These are phyloP conservation scores for Fomitopsis palustris DNA, from an alignment of 1,284 basidiomycete species.

Conservation along the genomic window DNA sequence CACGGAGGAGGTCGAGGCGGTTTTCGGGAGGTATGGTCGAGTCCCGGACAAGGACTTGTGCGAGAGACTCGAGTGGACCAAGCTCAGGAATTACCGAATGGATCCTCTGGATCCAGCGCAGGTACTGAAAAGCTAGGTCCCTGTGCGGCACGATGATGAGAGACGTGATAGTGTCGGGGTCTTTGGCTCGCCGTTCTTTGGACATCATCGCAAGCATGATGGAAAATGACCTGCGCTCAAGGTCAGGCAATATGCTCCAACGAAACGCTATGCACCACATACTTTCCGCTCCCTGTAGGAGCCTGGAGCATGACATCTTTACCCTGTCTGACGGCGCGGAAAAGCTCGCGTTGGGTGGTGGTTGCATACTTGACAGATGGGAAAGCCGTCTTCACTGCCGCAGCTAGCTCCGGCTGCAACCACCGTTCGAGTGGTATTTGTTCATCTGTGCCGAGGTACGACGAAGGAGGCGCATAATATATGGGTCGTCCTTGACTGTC, in stretches of 20 bases:
- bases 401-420: conserved; percentile 42
- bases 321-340: conserved; percentile 53
- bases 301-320: conserved; percentile 67
- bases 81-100: conserved; percentile 27
- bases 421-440: conserved; percentile 25
- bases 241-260: neutral
- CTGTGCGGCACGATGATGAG: conserved; percentile 72
- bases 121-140: conserved; percentile 67
- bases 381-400: conserved; percentile 54
- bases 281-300: conserved; percentile 77
- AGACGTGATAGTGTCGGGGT: conserved; percentile 35
- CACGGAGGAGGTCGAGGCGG: conserved; percentile 36
- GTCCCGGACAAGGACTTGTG: conserved; percentile 61
- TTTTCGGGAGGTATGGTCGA: conserved; percentile 25
- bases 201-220: conserved; percentile 61
- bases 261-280: conserved; percentile 21
- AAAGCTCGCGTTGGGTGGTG: conserved; percentile 52
- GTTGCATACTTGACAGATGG: conserved; percentile 60
- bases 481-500: neutral
- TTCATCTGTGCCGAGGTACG: conserved; percentile 1
- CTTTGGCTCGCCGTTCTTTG: conserved; percentile 37
- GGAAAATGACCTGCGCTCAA: conserved; percentile 61
- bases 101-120: conserved; percentile 63
- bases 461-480: neutral
- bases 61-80: conserved; percentile 36